phyloP scores from a whole-genome alignment of 2,329 filamentous ascomycete genomes.

The Trichoderma sp. region DNA sequence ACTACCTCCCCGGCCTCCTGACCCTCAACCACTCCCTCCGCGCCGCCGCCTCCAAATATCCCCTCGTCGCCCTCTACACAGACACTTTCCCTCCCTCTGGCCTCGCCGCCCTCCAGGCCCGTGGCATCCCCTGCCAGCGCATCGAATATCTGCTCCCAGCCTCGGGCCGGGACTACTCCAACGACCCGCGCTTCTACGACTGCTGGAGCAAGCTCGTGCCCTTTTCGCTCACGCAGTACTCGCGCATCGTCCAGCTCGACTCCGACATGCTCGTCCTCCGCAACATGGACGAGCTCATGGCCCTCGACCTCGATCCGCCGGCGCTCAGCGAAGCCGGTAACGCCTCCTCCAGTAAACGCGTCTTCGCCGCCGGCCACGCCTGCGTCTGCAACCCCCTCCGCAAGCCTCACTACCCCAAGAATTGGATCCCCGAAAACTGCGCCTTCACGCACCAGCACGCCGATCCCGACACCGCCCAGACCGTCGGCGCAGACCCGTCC shows the following conservation, averaged over 20 bases:
- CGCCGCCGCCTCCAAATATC: conserved; percentile 66
- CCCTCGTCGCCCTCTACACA: conserved; percentile 81
- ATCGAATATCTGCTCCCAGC: conserved; percentile 74
- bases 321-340: conserved; percentile 30
- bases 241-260: conserved; percentile 80
- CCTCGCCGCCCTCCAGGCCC: conserved; percentile 66
- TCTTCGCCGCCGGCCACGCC: conserved; percentile 82
- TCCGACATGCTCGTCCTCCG: conserved; percentile 80
- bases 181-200: conserved; percentile 84
- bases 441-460: conserved; percentile 58
- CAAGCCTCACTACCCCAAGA: conserved; percentile 73
- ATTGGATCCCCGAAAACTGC: conserved; percentile 64
- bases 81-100: conserved; percentile 70
- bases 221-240: conserved; percentile 75
- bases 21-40: conserved; percentile 79
- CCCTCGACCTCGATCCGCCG: conserved; percentile 66
- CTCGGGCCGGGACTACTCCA: conserved; percentile 65
- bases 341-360: conserved; percentile 49
- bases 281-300: conserved; percentile 94
- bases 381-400: conserved; percentile 83
- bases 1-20: conserved; percentile 79
- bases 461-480: conserved; percentile 50
- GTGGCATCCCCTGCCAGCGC: conserved; percentile 68
- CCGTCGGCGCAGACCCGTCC: conserved; percentile 45
- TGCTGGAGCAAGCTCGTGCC: conserved; percentile 86